Evolutionary conservation across 257 asterid genomes (phyloP).

Genomic region (Solanum ossicruentum): DNA sequence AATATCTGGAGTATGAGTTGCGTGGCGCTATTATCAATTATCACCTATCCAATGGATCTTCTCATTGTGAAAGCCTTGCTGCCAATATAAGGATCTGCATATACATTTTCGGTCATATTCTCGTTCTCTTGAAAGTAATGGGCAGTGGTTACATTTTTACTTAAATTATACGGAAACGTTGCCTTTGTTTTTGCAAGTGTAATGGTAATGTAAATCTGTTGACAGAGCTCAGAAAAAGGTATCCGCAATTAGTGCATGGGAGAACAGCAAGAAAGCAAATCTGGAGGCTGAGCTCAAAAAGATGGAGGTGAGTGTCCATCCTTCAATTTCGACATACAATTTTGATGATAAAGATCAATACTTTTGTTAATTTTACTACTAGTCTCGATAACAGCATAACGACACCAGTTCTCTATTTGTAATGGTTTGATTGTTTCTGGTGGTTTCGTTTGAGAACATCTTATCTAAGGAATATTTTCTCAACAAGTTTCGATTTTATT

Average conservation of each 20-base stretch:
- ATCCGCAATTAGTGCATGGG: slow-evolving; percentile 72
- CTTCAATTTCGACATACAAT: background rate
- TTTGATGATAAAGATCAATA: background rate
- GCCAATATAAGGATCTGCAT: background rate
- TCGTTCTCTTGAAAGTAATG: background rate
- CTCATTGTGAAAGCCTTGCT: background rate
- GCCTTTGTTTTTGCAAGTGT: background rate
- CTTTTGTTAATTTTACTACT: background rate
- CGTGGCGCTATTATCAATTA: background rate
- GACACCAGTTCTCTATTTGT: background rate
- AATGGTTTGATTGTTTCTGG: background rate
- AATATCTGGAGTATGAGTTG: background rate
- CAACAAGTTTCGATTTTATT: background rate
- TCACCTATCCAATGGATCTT: background rate
- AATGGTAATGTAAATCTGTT: background rate
- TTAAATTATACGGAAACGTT: background rate
- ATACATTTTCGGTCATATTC: background rate
- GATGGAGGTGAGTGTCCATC: slow-evolving; percentile 49
- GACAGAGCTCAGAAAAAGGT: slow-evolving; percentile 71
- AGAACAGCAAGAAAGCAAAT: slow-evolving; percentile 81
- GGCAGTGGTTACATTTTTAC: background rate
- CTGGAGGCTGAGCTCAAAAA: slow-evolving; percentile 80
- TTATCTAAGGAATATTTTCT: background rate
- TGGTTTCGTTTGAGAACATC: background rate
- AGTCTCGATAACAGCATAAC: background rate